These are phyloP conservation scores for Hordeum pubiflorum DNA, from an alignment of 202 grass and related monocot species.

Conservation along the genomic window DNA sequence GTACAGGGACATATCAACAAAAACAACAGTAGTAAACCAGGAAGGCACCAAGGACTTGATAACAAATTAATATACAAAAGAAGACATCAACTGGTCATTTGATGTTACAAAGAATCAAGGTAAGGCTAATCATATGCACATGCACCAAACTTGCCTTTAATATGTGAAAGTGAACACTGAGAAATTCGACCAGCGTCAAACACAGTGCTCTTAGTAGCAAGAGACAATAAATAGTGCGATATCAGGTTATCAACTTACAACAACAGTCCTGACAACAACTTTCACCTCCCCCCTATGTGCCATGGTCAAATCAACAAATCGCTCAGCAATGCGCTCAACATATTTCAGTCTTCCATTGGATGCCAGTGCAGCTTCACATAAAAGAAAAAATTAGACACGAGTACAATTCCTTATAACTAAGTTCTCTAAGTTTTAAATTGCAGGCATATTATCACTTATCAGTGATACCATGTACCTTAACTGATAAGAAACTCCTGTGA, in stretches of 20 bases:
- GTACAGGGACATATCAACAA: not conserved
- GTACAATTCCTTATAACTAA: not conserved
- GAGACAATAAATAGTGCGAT: not conserved
- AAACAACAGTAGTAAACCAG: conserved; percentile 10
- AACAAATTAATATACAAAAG: not conserved
- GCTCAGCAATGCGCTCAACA: conserved; percentile 71
- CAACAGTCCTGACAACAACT: conserved; percentile 67
- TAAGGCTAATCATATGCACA: not conserved
- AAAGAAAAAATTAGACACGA: conserved; percentile 1
- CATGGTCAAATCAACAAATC: conserved; percentile 93
- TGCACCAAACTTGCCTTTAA: not conserved
- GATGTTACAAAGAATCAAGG: not conserved
- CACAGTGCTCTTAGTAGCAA: conserved; percentile 1
- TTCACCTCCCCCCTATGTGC: conserved; percentile 87
- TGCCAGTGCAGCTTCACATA: conserved; percentile 61
- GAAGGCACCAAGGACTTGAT: not conserved
- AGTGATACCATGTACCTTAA: not conserved
- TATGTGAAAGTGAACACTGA: not conserved
- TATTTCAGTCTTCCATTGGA: conserved; percentile 80
- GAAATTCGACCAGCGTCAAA: not conserved
- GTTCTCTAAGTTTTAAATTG: not conserved
- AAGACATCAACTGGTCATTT: not conserved
- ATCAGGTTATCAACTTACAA: conserved; percentile 56
- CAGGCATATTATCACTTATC: not conserved
- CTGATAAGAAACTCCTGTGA: not conserved